Conservation (phyloP, 352 stramenopile genomes). For the Plasmopara viticola region DNA sequence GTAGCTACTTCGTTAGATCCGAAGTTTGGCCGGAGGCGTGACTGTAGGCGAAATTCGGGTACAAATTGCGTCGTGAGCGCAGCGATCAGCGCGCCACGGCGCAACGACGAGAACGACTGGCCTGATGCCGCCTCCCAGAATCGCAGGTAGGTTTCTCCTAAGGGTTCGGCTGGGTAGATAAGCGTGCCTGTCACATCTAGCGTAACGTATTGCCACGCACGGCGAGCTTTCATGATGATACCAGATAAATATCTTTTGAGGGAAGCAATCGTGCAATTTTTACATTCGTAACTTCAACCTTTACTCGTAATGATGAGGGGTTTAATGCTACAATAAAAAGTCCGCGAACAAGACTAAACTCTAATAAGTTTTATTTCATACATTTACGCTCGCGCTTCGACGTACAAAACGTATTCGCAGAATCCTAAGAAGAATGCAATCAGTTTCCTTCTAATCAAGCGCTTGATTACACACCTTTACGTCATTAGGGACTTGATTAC, state of each 20-base stretch:
- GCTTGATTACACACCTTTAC: no score
- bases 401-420: no score
- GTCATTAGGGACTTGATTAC: no score
- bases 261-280: no score
- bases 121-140: conserved; percentile 33
- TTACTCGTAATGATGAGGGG: no score
- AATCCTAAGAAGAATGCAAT: no score
- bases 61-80: conserved; percentile 35
- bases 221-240: conserved; percentile 9
- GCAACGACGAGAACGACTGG: conserved; percentile 22
- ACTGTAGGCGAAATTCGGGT: conserved; percentile 29
- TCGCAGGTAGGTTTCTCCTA: conserved; percentile 44
- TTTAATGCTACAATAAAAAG: no score
- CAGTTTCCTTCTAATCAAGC: no score
- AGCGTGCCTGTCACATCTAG: conserved; percentile 76
- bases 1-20: conserved; percentile 9
- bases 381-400: no score
- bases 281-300: no score
- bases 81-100: conserved; percentile 8
- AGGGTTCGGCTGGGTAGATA: conserved; percentile 35
- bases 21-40: conserved; percentile 42
- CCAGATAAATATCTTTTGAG: neutral
- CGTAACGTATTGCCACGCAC: conserved; percentile 36
- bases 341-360: no score
- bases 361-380: no score